Percentiles rank a stretch among this genome's conserved stretches.
Conservation (phyloP, 1,284 basidiomycete genomes). For the Chondrostereum purpureum region DNA sequence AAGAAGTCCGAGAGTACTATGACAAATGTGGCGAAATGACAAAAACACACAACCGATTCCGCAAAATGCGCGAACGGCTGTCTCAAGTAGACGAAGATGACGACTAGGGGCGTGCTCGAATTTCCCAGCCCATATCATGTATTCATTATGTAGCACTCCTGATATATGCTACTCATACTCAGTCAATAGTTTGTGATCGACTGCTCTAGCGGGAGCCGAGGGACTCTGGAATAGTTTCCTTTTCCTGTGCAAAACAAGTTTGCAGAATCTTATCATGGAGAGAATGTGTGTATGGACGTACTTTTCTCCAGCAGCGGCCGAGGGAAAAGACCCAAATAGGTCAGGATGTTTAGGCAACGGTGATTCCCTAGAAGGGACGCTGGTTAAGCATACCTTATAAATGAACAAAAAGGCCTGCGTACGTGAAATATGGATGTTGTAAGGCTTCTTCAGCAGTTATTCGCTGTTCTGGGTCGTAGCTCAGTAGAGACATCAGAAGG, state of each 20-base stretch:
- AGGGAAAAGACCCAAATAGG: conserved; percentile 93
- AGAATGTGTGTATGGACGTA: conserved; percentile 30
- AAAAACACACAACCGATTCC: conserved; percentile 54
- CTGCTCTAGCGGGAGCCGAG: conserved; percentile 62
- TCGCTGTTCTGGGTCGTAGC: conserved; percentile 83
- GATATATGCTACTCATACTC: conserved; percentile 36
- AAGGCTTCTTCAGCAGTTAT: conserved; percentile 86
- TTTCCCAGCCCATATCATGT: neutral
- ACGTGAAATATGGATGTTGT: conserved; percentile 91
- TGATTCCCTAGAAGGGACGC: conserved; percentile 59
- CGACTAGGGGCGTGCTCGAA: neutral
- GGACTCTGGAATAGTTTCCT: conserved; percentile 74
- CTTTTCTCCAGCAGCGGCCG: conserved; percentile 95
- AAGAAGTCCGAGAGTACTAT: conserved; percentile 70
- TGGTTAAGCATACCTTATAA: neutral
- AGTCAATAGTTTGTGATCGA: conserved; percentile 54
- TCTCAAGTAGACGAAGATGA: conserved; percentile 33
- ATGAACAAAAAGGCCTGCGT: conserved; percentile 9
- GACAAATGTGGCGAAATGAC: conserved; percentile 63
- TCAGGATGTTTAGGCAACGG: conserved; percentile 97
- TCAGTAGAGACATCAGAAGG: conserved; percentile 75
- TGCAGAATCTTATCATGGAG: conserved; percentile 3
- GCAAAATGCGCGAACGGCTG: conserved; percentile 54
- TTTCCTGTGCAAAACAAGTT: conserved; percentile 38
- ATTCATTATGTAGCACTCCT: conserved; percentile 3